These are phyloP conservation scores for Pseudonitzschia pungens DNA, from an alignment of 108 stramenopile species.

Conservation along the genomic window DNA sequence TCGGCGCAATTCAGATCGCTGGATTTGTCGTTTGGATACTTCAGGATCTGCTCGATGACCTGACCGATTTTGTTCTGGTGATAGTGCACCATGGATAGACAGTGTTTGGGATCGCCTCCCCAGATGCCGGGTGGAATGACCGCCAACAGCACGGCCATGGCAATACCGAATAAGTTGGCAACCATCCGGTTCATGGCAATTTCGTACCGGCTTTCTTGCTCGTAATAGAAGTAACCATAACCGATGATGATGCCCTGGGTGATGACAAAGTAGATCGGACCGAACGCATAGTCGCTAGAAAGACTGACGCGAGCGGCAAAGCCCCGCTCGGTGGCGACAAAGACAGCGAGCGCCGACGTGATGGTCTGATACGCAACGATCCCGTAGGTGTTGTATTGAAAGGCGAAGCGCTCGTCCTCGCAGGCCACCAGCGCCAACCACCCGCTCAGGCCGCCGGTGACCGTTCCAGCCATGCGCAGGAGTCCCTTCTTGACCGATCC, in stretches of 20 bases:
- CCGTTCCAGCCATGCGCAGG: constrained; percentile 20
- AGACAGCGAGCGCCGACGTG: constrained; percentile 2
- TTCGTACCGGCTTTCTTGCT: not conserved
- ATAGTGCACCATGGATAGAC: not conserved
- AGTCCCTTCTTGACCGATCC: constrained; percentile 30
- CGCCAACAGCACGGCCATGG: constrained; percentile 3
- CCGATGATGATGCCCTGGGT: constrained; percentile 14
- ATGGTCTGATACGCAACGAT: constrained; percentile 28
- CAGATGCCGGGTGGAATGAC: constrained; percentile 9
- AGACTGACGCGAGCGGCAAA: constrained; percentile 15
- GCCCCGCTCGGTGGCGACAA: constrained; percentile 7
- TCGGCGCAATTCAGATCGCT: not conserved
- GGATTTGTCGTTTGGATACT: not conserved
- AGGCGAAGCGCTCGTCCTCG: not conserved
- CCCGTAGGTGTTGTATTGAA: constrained; percentile 11
- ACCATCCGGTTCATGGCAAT: constrained; percentile 15
- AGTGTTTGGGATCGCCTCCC: constrained; percentile 23
- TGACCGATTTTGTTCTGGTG: not conserved
- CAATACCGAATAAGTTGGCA: constrained; percentile 18
- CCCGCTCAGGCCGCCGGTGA: constrained; percentile 15
- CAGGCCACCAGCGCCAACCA: constrained; percentile 22
- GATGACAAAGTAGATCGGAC: constrained; percentile 25
- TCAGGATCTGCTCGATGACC: not conserved
- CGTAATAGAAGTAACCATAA: constrained; percentile 6
- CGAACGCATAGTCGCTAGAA: constrained; percentile 16